A percentile compares a stretch with the other conserved stretches of the same genome.
phyloP scores from a whole-genome alignment of 495 filamentous ascomycete species.

The Bacidia rubella region DNA sequence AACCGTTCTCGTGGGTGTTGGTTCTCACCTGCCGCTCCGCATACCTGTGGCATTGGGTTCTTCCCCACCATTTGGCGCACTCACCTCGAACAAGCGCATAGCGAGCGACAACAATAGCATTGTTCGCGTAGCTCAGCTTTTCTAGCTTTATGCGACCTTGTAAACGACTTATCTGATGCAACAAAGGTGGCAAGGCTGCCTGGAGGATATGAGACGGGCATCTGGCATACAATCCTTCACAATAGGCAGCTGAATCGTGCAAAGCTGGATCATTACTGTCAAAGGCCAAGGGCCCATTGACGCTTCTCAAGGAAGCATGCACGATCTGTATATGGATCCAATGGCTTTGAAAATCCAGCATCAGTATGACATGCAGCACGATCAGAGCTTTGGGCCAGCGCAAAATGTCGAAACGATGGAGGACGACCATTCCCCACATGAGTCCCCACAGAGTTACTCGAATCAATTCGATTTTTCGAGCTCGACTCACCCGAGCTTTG shows the following conservation, averaged over 20 bases:
- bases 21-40: background rate
- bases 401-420: slow-evolving; percentile 18
- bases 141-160: background rate
- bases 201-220: background rate
- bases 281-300: slow-evolving; percentile 1
- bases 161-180: background rate
- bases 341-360: slow-evolving; percentile 28
- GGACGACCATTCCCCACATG: slow-evolving; percentile 15
- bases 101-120: background rate
- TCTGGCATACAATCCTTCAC: background rate
- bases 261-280: slow-evolving; percentile 1
- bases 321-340: slow-evolving; percentile 20
- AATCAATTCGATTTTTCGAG: slow-evolving; percentile 27
- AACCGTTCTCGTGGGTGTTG: background rate
- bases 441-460: slow-evolving; percentile 30
- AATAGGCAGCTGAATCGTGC: background rate
- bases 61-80: background rate
- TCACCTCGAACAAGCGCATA: background rate
- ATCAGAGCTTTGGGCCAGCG: slow-evolving; percentile 20
- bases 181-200: background rate
- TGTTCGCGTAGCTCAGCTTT: background rate
- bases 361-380: slow-evolving; percentile 17
- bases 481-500: slow-evolving; percentile 26
- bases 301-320: slow-evolving; percentile 16
- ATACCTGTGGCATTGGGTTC: background rate